Evolutionary conservation across 176 grass and related monocot species (phyloP).

Genomic region (Rhynchospora breviuscula): DNA sequence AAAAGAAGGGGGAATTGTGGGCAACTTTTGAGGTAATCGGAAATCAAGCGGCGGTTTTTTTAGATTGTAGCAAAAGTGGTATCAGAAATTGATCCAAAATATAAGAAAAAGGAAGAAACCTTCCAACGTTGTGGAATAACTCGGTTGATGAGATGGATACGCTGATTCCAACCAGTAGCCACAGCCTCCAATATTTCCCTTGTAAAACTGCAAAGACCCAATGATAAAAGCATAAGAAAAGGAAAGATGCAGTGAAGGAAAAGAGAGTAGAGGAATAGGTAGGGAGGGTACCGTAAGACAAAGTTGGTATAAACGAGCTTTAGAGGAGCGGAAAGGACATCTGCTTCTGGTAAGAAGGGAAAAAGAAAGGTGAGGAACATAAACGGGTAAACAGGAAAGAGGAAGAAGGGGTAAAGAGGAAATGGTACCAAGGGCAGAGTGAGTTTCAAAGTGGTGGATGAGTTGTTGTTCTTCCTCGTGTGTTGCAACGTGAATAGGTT

Average conservation of each 20-base stretch:
- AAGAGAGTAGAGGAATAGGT: too few relatives aligned
- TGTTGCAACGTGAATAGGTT: slow-evolving; percentile 62
- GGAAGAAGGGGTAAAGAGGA: neutral
- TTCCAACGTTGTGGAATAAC: slow-evolving; percentile 92
- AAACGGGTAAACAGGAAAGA: neutral
- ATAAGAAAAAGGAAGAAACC: slow-evolving; percentile 32
- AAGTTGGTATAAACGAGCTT: slow-evolving; percentile 93
- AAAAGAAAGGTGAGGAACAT: neutral
- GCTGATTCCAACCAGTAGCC: slow-evolving; percentile 69
- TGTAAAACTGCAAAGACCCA: slow-evolving; percentile 61
- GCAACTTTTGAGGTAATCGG: neutral
- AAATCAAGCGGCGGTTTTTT: neutral
- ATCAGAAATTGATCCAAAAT: slow-evolving; percentile 1
- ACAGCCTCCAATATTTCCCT: slow-evolving; percentile 75
- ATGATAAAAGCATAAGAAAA: too few relatives aligned
- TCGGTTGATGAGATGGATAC: slow-evolving; percentile 73
- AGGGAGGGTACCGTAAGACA: slow-evolving; percentile 36
- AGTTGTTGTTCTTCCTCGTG: slow-evolving; percentile 81
- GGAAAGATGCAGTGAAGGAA: too few relatives aligned
- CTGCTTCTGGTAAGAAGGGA: slow-evolving; percentile 58
- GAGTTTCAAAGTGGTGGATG: slow-evolving; percentile 58
- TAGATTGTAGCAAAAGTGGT: neutral
- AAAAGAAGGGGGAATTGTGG: neutral
- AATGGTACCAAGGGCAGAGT: slow-evolving; percentile 73
- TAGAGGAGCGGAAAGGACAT: slow-evolving; percentile 90